phyloP scores from a whole-genome alignment of 1,284 basidiomycete genomes.

The Meira miltonrushii region DNA sequence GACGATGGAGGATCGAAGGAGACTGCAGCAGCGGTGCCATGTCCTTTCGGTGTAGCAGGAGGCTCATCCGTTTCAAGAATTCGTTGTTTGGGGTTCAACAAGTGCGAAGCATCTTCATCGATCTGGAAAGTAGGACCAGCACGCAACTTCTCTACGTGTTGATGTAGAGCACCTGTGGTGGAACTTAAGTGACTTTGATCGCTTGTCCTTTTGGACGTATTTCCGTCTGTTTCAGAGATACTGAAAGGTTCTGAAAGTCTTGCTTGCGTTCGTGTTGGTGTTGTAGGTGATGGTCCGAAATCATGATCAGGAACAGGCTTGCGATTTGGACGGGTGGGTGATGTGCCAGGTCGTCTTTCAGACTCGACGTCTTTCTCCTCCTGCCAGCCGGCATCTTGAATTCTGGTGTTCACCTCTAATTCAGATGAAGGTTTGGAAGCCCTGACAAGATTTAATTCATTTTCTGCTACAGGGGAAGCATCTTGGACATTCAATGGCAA shows the following conservation, averaged over 20 bases:
- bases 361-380: not conserved
- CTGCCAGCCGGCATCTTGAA: not conserved
- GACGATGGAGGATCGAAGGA: no score
- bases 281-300: not conserved
- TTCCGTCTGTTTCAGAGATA: not conserved
- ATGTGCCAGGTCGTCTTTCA: not conserved
- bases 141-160: conserved; percentile 3
- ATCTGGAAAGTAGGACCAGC: conserved; percentile 5
- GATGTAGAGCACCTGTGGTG: conserved; percentile 1
- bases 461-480: not conserved
- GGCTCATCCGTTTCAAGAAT: no score
- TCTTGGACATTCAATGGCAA: not conserved
- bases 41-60: no score
- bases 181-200: conserved; percentile 1
- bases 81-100: not conserved
- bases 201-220: not conserved
- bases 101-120: conserved; percentile 1
- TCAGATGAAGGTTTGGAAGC: not conserved
- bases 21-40: no score
- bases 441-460: no score
- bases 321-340: not conserved
- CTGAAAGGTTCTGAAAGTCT: not conserved
- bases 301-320: conserved; percentile 4
- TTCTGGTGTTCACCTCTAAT: not conserved
- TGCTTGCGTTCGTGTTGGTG: not conserved